These are phyloP conservation scores for Cytospora chrysosperma DNA, from an alignment of 2,329 filamentous ascomycete genomes.

Conservation along the genomic window DNA sequence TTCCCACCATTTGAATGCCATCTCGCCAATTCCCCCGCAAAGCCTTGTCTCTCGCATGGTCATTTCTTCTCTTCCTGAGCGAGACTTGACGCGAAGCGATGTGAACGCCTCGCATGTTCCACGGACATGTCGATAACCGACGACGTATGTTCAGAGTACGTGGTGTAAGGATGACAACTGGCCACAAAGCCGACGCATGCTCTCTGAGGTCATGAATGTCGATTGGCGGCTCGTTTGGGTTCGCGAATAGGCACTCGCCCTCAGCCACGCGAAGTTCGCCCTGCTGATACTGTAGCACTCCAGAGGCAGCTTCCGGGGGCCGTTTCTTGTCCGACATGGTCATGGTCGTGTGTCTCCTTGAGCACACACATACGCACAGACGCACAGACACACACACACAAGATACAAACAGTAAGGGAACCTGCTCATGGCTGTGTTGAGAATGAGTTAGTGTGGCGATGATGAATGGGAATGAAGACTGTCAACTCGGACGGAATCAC, in stretches of 20 bases:
- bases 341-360: background rate
- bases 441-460: background rate
- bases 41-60: background rate
- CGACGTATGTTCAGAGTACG: background rate
- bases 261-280: background rate
- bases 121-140: background rate
- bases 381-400: too few species aligned
- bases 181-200: background rate
- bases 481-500: too few species aligned
- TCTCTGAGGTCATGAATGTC: background rate
- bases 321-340: background rate
- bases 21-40: background rate
- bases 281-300: background rate
- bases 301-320: background rate
- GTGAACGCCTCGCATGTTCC: background rate
- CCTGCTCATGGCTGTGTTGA: background rate
- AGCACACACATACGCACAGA: too few species aligned
- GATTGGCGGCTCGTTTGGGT: background rate
- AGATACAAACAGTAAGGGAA: background rate
- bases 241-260: background rate
- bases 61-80: background rate
- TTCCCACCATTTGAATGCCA: background rate
- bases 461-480: background rate
- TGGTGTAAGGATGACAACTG: background rate
- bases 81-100: background rate